These are phyloP conservation scores for Cryptococcus amylolentus DNA, from an alignment of 1,284 basidiomycete species.

Conservation along the genomic window DNA sequence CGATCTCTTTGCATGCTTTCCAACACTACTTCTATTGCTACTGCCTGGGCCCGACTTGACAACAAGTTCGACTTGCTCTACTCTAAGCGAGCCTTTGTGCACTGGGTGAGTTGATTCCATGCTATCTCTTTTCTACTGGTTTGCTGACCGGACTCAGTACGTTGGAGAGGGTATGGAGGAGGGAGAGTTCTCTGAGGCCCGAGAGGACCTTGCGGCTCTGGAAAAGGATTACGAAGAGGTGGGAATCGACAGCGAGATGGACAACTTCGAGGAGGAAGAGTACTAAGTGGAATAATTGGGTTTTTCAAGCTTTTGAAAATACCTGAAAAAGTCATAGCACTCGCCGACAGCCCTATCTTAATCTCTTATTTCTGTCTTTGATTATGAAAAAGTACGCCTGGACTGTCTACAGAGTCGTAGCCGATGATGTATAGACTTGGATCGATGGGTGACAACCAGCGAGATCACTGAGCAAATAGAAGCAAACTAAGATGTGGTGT, in stretches of 20 bases:
- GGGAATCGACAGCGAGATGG: constrained; percentile 82
- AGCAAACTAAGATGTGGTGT: too few species aligned
- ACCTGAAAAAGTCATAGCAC: not conserved
- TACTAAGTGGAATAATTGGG: constrained; percentile 53
- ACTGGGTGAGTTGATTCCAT: constrained; percentile 56
- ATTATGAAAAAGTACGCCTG: too few species aligned
- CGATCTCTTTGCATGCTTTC: constrained; percentile 97
- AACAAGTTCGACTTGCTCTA: constrained; percentile 98
- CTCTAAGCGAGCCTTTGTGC: constrained; percentile 86
- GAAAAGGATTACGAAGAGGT: constrained; percentile 98
- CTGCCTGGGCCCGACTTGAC: constrained; percentile 93
- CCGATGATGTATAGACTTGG: too few species aligned
- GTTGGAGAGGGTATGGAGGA: constrained; percentile 99
- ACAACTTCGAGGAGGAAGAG: constrained; percentile 69
- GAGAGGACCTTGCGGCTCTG: constrained; percentile 93
- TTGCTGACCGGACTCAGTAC: constrained; percentile 55
- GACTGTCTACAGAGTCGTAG: too few species aligned
- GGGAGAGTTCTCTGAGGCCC: constrained; percentile 96
- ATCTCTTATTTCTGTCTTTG: too few species aligned
- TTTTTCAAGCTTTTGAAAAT: too few species aligned
- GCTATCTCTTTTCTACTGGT: not conserved
- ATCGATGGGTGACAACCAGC: too few species aligned
- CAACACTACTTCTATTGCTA: constrained; percentile 63
- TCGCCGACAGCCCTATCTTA: not conserved
- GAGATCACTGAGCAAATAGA: too few species aligned